These are phyloP conservation scores for Bretschneidera sinensis DNA, from an alignment of 345 rosid genomes.

Conservation along the genomic window DNA sequence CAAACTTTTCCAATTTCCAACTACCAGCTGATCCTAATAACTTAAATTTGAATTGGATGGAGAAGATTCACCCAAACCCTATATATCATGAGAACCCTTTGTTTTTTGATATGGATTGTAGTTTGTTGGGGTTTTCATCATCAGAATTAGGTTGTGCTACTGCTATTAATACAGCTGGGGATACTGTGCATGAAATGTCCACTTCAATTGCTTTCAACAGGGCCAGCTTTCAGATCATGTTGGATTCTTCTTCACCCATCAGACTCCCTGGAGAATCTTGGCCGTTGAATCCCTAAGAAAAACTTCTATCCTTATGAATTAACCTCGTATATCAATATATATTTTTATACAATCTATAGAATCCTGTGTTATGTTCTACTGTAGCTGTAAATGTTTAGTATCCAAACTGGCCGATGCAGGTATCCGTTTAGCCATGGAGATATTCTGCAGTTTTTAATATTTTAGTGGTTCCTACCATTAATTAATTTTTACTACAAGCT, in stretches of 20 bases:
- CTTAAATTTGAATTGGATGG: slow-evolving; percentile 32
- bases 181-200: slow-evolving; percentile 30
- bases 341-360: background rate
- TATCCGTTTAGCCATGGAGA: background rate
- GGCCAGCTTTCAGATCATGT: slow-evolving; percentile 38
- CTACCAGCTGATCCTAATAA: slow-evolving; percentile 29
- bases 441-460: background rate
- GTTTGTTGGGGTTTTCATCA: slow-evolving; percentile 32
- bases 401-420: background rate
- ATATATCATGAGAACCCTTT: slow-evolving; percentile 38
- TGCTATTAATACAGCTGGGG: too few species aligned
- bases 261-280: slow-evolving; percentile 41
- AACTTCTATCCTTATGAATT: too few species aligned
- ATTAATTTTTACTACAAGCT: too few species aligned
- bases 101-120: slow-evolving; percentile 43
- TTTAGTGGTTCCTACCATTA: too few species aligned
- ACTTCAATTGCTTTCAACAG: slow-evolving; percentile 38
- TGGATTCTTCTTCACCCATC: slow-evolving; percentile 38
- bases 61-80: slow-evolving; percentile 29
- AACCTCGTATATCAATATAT: too few species aligned
- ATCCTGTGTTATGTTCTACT: background rate
- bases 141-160: too few species aligned
- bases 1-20: slow-evolving; percentile 42
- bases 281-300: slow-evolving; percentile 43
- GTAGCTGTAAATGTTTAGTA: background rate